Percentiles rank a stretch among this genome's conserved stretches.
Evolutionary conservation across 306 rosid species (phyloP).

Genomic region (Bauhinia variegata): DNA sequence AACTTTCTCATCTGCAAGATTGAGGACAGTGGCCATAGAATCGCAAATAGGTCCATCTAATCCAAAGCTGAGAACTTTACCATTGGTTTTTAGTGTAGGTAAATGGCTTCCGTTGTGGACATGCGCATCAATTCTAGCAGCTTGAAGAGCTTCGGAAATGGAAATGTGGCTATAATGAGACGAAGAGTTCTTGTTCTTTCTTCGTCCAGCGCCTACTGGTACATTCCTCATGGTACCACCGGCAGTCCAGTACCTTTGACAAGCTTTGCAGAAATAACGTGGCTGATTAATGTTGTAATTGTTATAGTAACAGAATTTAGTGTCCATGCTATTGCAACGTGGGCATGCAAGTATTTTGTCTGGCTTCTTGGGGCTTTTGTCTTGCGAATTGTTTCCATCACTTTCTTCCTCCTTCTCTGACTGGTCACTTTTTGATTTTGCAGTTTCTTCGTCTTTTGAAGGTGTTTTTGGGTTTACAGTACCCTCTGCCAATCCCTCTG

Average conservation of each 20-base stretch:
- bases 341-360: constrained; percentile 89
- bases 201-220: constrained; percentile 92
- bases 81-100: constrained; percentile 47
- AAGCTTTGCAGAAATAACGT: constrained; percentile 92
- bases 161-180: constrained; percentile 62
- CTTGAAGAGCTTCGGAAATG: constrained; percentile 79
- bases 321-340: constrained; percentile 94
- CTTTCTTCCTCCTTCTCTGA: constrained; percentile 57
- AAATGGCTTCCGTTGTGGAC: constrained; percentile 53
- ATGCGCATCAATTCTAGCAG: constrained; percentile 61
- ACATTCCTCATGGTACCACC: constrained; percentile 96
- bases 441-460: constrained; percentile 56
- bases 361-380: constrained; percentile 83
- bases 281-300: constrained; percentile 91
- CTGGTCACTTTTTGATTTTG: constrained; percentile 37
- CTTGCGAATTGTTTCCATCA: constrained; percentile 51
- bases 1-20: constrained; percentile 55
- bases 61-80: constrained; percentile 79
- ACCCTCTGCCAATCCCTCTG: constrained; percentile 39
- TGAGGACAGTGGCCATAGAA: constrained; percentile 60
- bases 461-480: constrained; percentile 58
- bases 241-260: constrained; percentile 96
- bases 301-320: constrained; percentile 91
- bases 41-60: constrained; percentile 60
- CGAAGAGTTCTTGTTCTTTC: constrained; percentile 82